Conservation (phyloP, 163 green algal genomes). For the Prototheca wickerhamii region DNA sequence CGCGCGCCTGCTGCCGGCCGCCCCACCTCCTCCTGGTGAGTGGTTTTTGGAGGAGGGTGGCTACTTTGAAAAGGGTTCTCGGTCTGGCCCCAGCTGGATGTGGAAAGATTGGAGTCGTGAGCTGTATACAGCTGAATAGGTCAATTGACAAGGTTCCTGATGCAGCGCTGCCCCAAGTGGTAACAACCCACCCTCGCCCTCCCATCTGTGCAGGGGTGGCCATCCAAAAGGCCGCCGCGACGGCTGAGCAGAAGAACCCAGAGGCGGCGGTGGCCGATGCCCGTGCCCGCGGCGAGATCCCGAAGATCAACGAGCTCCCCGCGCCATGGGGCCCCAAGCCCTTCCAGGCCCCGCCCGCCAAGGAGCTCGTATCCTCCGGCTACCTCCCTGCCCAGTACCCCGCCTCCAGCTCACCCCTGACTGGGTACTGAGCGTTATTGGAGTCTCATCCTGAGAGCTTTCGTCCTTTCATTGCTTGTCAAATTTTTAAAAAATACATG, state of each 20-base stretch:
- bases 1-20: constrained; percentile 18
- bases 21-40: constrained; percentile 23
- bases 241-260: constrained; percentile 37
- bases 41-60: neutral
- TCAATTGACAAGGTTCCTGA: neutral
- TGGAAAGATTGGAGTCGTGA: no score
- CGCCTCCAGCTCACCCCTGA: constrained; percentile 14
- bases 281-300: constrained; percentile 36
- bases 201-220: constrained; percentile 24
- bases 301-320: constrained; percentile 36
- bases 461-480: neutral
- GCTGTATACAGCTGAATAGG: neutral
- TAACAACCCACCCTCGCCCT: neutral
- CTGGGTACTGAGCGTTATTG: neutral
- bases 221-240: constrained; percentile 27
- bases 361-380: constrained; percentile 6
- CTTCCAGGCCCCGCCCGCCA: neutral
- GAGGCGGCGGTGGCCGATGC: constrained; percentile 35
- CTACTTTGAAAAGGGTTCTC: no score
- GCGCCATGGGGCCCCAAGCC: constrained; percentile 42
- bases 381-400: constrained; percentile 32
- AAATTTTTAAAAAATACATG: neutral
- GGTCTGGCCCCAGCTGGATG: no score
- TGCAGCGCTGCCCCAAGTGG: neutral
- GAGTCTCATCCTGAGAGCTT: neutral